Evolutionary conservation across 2,329 filamentous ascomycete genomes (phyloP), one percentile per base, ranked within the genome.

Genomic region (Didymellaceae sp.): DNA sequence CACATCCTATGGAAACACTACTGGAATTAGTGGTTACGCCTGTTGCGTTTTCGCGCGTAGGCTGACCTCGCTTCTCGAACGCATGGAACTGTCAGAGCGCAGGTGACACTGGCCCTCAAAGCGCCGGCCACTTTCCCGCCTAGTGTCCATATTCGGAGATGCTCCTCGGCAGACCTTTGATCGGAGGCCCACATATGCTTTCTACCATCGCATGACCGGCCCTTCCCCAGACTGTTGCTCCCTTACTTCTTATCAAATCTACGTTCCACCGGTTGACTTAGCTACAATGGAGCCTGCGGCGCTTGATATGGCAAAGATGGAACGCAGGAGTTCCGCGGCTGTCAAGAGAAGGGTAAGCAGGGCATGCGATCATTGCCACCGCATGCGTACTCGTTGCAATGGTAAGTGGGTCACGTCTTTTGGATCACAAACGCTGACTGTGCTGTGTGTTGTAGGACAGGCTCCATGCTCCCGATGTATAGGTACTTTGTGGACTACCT

Each of bases 281-380:
- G 34, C 52, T 53, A 54, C 48, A 16, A 71, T 71, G 67, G 68
- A 71, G 40, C 35, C 60, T 28, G 50, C 58, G 28, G 52, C 62
- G n/a, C 48, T 56, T 25, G 65, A 70, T 6, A 48, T 61, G 32
- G 45, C 52, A 30, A 71, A 67, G 49, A 58, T 65, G n/a, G 68
- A 73, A 45, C 68, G 68, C 13, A 66, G 62, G 54, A 57, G 55
- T 45, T 69, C 85, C 11, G 86, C 83, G 1, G 86, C 88, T 21
- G 88, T 96, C 46, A 84, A 92, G 64, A 85, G 91, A 58, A 85
- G 92, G 68, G 96, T 97, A 67, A 96, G 90, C 75, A 84, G 92
- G 65, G 92, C 92, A 13, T 97, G 92, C 77, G 92, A 97, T 74
- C 92, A 96, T 74, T 96, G 92, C 77, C 96, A 97, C 73, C 92